Evolutionary conservation across 768 basidiomycete genomes (phyloP).

Genomic region (Dentipellis sp.): DNA sequence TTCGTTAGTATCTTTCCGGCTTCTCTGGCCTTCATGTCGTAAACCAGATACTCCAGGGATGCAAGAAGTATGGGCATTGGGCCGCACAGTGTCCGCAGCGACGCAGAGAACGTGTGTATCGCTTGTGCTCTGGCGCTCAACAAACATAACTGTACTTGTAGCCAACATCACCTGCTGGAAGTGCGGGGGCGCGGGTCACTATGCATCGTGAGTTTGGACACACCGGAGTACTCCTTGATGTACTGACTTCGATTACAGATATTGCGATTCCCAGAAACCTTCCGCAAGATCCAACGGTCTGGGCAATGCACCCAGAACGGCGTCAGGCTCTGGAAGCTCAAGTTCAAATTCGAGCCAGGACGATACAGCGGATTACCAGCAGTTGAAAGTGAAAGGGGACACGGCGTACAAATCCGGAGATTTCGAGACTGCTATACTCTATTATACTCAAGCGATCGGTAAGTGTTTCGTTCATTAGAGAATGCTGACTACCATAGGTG

Average conservation of each 20-base stretch:
- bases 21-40: neutral
- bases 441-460: neutral
- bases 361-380: neutral
- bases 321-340: neutral
- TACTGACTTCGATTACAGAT: too few relatives aligned
- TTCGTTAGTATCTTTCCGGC: neutral
- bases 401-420: neutral
- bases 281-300: too few relatives aligned
- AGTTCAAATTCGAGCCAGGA: neutral
- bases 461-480: neutral
- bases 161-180: neutral
- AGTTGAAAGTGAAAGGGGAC: neutral
- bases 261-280: too few relatives aligned
- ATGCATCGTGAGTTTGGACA: neutral
- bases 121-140: neutral
- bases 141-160: neutral
- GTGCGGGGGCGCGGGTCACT: neutral
- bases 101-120: neutral
- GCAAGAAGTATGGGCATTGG: neutral
- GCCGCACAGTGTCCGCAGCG: neutral
- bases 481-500: neutral
- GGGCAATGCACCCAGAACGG: neutral
- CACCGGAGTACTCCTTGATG: too few relatives aligned
- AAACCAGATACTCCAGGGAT: neutral
- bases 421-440: neutral